Base-by-base conservation (phyloP, 148 eudicot species). In the Rhododendron ferrugineum region DNA sequence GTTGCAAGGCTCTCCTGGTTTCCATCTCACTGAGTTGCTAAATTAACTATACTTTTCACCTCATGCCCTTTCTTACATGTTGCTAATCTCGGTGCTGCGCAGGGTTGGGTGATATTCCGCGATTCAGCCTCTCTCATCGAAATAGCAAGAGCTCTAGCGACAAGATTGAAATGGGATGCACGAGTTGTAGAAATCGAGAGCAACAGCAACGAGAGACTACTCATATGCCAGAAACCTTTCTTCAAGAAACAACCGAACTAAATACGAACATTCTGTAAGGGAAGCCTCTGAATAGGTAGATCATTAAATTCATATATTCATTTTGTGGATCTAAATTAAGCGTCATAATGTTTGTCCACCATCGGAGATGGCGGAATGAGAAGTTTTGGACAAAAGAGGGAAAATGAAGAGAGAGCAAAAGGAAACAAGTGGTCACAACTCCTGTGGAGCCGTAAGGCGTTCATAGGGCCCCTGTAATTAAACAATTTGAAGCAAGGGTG, bases 101-200 rank as follows among this genome's bases (percentile, higher is more conserved):
- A 97, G 98, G 99, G 99, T 52, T 97, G 99, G 99, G 91, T 95
- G 82, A 93, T 97, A 82, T 86, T 97, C 85, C 91, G 94, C 34
- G 99, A 97, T 85, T 75, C 89, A 37, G 84, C 91, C 22, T 86
- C 93, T 85, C 90, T 94, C 11, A 91, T 97, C 1, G 98, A 97
- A 81, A 86, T 89, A 47, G 94, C 94, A 23, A 94, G 99, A 90
- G 89, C 91, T 87, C 89, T 92, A 7, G 83, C 94, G 23, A 89
- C 98, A 40, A 90, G 89, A 78, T 87, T 97, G 83, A 97, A 90
- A 89, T 97, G 99, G 99, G 99, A 97, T 78, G 95, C 99, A n/a
- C 92, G 99, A 79, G 95, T 95, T 15, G 88, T 97, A 66, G 99
- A 97, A 80, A 90, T 93, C 9, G 96, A 95, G 89, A 91, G 90